Evolutionary conservation across 352 stramenopile species (phyloP).

Genomic region (Phytophthora melonis): DNA sequence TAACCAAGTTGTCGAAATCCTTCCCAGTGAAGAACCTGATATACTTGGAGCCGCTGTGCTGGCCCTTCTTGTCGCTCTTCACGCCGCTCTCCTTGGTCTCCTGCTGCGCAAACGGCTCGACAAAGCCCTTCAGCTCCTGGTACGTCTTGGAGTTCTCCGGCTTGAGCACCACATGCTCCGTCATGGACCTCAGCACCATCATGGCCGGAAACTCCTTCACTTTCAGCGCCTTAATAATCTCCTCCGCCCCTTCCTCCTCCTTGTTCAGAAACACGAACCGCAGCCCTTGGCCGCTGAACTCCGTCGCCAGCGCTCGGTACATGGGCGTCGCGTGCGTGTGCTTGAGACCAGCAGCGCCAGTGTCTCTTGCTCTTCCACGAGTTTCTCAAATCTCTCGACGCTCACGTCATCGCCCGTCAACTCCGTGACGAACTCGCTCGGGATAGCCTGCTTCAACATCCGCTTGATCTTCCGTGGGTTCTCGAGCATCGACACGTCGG

Average conservation of each 20-base stretch:
- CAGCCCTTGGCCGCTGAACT: conserved; percentile 60
- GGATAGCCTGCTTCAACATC: conserved; percentile 68
- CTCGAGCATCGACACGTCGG: conserved; percentile 47
- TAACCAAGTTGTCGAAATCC: conserved; percentile 64
- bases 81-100: conserved; percentile 17
- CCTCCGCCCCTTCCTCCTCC: conserved; percentile 39
- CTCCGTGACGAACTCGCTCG: conserved; percentile 59
- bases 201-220: conserved; percentile 58
- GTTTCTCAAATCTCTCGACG: conserved; percentile 34
- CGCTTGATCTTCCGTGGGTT: conserved; percentile 67
- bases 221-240: conserved; percentile 44
- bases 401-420: conserved; percentile 24
- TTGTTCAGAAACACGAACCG: conserved; percentile 64
- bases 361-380: conserved; percentile 35
- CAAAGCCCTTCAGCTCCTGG: conserved; percentile 61
- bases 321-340: conserved; percentile 65
- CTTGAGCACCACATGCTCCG: conserved; percentile 38
- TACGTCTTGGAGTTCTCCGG: conserved; percentile 66
- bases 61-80: conserved; percentile 30
- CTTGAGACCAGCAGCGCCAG: conserved; percentile 73
- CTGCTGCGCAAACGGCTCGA: conserved; percentile 51
- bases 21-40: conserved; percentile 52
- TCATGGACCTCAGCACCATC: conserved; percentile 53
- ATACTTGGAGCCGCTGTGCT: conserved; percentile 16
- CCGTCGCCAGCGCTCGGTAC: conserved; percentile 67